Evolutionary conservation across 148 eudicot species (phyloP), one percentile per base, ranked within the genome.

Genomic region (Heliosperma pusillum): DNA sequence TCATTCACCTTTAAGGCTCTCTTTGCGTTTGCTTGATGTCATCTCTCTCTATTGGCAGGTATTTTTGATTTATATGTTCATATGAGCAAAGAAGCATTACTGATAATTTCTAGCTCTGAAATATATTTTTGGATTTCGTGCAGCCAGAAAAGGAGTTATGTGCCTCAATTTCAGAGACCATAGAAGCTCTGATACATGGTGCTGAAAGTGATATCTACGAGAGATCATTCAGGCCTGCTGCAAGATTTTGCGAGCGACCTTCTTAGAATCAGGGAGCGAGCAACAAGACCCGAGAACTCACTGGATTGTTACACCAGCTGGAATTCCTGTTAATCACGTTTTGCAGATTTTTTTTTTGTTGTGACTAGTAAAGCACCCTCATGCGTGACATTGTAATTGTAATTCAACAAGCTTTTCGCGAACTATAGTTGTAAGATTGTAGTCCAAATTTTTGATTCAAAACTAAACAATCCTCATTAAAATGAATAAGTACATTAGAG

Each of bases 101-200:
- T n/a, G n/a, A n/a, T n/a, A n/a, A n/a, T n/a, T n/a, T n/a, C n/a
- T n/a, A n/a, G n/a, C n/a, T n/a, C 70, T 71, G 40, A 61, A 24
- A 19, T 70, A 19, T 7, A 11, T 50, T 5, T 50, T 22, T 73
- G 63, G 74, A 62, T 81, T 36, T 78, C 27, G 82, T 67, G 78
- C 94, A 94, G 98, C 89, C 88, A 15, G 93, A 91, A 80, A 89
- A 85, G 78, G 97, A 89, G 80, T 91, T 94, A 79, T 88, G 98
- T 20, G 89, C 97, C 20, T 74, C 85, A 60, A 88, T 94, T 81
- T 76, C 90, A 5, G 90, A 90, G 22, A 77, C 91, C 66, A 86
- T 81, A 78, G 91, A 86, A 83, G 83, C 85, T 47, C 84, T 94
- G 72, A 68, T 73, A 44, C 53, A 83, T 62, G 78, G 50, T 64